Base-by-base conservation (phyloP, 805 yeast genomes). In the Lipomyces sp. region DNA sequence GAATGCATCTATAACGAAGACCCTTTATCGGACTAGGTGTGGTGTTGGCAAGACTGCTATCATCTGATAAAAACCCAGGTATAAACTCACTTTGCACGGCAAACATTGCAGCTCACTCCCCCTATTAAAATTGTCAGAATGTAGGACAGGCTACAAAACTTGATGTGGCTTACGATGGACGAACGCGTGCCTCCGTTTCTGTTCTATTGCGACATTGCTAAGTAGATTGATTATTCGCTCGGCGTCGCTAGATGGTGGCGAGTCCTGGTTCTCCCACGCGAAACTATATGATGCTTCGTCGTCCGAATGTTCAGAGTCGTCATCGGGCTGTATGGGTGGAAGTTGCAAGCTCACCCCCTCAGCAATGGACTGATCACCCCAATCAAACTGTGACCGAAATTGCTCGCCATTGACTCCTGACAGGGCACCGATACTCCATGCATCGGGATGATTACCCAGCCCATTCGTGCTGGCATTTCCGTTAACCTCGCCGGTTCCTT, bases 1-100 rank as follows among this genome's bases (percentile, higher is more conserved):
- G 81, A 33, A 81, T 69, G 74, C 89, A 86, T 55, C 81, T 80
- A 71, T 80, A 86, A 59, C 89, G 79, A 5, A 75, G 67, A 6
- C 89, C 89, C 30, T 60, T 67, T 55, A 84, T 76, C 2, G 85
- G 83, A 30, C 70, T 59, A 6, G 5, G 48, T 3, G 48, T n/a
- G 48, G 7, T 15, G n/a, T n/a, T 42, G 18, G 48, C 48, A 8
- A 18, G 34, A 4, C n/a, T 2, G 29, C 3, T 24, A 24, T 24
- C 33, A 42, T 8, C 32, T 32, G 34, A 32, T 7, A 15, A 18
- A 15, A 34, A 3, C 3, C 3, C 4, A 13, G 58, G 11, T 29
- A n/a, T 56, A 18, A 54, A 32, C 48, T 42, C 48, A 42, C 48
- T 42, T 42, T n/a, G 64, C 62, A 8, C 76, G 74, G 62, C 79